Evolutionary conservation across 768 basidiomycete species (phyloP).

Genomic region (Lactarius tabidus): DNA sequence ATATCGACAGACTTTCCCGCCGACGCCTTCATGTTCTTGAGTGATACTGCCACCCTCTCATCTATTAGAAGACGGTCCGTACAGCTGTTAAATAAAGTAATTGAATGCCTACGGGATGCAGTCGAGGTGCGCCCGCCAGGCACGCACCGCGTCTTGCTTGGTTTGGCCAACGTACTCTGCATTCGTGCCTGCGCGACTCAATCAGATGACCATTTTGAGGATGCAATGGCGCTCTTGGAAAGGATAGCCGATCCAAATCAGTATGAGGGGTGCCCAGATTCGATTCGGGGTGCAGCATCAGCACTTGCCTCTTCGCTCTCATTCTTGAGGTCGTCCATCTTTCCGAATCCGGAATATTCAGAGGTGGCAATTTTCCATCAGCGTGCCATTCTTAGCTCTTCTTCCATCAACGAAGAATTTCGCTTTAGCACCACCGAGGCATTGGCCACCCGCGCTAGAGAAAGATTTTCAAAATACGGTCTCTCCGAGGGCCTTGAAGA

Average conservation of each 20-base stretch:
- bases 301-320: no score
- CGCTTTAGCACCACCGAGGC: no score
- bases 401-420: no score
- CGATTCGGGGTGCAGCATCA: no score
- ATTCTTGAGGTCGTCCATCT: no score
- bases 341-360: no score
- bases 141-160: not conserved
- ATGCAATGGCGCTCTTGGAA: constrained; percentile 2
- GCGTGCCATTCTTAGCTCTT: no score
- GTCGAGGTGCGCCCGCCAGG: not conserved
- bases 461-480: no score
- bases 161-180: not conserved
- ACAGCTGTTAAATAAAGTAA: not conserved
- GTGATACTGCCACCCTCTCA: not conserved
- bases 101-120: constrained; percentile 2
- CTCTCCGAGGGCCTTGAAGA: no score
- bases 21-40: not conserved
- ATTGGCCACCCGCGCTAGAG: no score
- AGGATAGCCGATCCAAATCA: not conserved
- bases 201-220: constrained; percentile 8
- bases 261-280: not conserved
- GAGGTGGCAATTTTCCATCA: no score
- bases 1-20: not conserved
- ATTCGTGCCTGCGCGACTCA: not conserved
- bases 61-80: not conserved